Percentiles rank a stretch among this genome's conserved stretches.
Evolutionary conservation across 768 basidiomycete species (phyloP).

Genomic region (Tulasnella sp.): DNA sequence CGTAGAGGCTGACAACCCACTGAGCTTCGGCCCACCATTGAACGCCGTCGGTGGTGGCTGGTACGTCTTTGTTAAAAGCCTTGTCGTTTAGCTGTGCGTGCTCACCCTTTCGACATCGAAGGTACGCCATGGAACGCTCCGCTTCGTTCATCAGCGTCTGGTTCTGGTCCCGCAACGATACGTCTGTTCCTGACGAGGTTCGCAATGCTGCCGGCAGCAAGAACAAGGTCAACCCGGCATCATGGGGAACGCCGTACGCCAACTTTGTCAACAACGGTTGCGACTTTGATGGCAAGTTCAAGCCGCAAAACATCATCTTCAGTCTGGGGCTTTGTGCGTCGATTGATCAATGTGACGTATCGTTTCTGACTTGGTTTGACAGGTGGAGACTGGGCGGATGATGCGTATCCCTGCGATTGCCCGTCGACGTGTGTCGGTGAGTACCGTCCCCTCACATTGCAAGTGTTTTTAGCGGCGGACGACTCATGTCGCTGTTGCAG

Average conservation of each 20-base stretch:
- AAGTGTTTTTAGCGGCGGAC: not conserved
- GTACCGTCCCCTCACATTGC: not conserved
- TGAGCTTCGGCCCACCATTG: not conserved
- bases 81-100: not conserved
- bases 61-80: not conserved
- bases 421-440: constrained; percentile 17
- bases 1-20: not conserved
- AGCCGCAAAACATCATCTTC: constrained; percentile 20
- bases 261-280: constrained; percentile 19
- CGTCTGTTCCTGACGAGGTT: constrained; percentile 9
- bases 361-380: not conserved
- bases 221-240: constrained; percentile 9
- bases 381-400: constrained; percentile 20
- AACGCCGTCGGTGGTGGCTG: constrained; percentile 14
- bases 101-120: not conserved
- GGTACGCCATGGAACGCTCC: constrained; percentile 15
- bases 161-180: constrained; percentile 16
- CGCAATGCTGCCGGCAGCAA: constrained; percentile 2
- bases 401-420: constrained; percentile 12
- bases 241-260: constrained; percentile 18
- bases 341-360: not conserved
- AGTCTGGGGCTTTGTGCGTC: constrained; percentile 20
- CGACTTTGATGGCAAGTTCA: constrained; percentile 17
- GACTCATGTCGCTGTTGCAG: not conserved
- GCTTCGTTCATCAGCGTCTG: constrained; percentile 13